These are phyloP conservation scores for Astrothelium macrocarpum DNA, from an alignment of 495 filamentous ascomycete species.

Conservation along the genomic window DNA sequence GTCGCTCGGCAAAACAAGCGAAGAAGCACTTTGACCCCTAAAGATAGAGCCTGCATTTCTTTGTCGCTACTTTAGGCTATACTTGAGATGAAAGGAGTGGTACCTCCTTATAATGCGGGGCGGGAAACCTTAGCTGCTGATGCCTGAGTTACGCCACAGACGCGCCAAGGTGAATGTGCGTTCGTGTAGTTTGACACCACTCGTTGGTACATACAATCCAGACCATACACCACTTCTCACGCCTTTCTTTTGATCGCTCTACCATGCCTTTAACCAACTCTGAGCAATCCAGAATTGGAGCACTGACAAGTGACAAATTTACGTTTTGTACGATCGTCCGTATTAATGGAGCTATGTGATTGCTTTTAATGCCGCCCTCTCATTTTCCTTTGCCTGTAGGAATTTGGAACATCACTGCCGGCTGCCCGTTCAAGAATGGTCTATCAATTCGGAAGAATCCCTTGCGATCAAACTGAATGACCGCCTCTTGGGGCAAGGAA, in stretches of 20 bases:
- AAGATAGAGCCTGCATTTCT: not conserved
- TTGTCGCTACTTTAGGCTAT: not conserved
- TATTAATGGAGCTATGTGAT: not conserved
- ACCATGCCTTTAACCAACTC: not conserved
- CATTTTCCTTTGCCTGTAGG: conserved; percentile 30
- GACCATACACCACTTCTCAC: not conserved
- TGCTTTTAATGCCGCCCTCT: not conserved
- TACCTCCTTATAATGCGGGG: not conserved
- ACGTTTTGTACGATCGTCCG: not conserved
- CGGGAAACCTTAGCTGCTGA: not conserved
- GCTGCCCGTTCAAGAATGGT: conserved; percentile 38
- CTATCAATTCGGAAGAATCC: conserved; percentile 78
- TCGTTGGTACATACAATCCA: not conserved
- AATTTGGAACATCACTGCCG: conserved; percentile 32
- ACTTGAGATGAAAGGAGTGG: not conserved
- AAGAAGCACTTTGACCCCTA: not conserved
- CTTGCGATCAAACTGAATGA: conserved; percentile 90
- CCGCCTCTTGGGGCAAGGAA: conserved; percentile 65
- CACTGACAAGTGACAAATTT: not conserved
- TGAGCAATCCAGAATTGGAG: not conserved
- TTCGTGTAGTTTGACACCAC: not conserved
- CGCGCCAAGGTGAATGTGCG: not conserved
- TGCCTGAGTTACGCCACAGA: not conserved
- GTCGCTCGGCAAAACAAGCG: conserved; percentile 5
- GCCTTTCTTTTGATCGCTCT: not conserved